Base-by-base conservation (phyloP, 805 yeast species). In the Candida arabinofermentans region DNA sequence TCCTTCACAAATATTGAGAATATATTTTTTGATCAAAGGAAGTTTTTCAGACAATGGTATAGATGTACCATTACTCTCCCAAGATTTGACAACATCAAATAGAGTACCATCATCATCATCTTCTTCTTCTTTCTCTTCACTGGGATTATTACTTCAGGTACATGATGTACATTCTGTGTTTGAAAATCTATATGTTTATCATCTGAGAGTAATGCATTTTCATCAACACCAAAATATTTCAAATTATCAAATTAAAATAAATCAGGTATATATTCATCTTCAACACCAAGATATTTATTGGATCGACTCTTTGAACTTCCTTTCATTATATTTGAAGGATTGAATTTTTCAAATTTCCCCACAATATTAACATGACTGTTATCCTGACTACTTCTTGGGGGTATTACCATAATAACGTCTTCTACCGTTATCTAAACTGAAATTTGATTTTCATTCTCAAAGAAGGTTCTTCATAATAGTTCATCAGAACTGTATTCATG, bases 181-280 rank as follows among this genome's bases (percentile, higher is more conserved):
- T 36, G 32, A n/a, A n/a, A n/a, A n/a, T n/a, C n/a, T n/a, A n/a
- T n/a, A 4, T 38, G 39, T 29, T 47, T 52, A 18, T 39, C 24
- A n/a, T 43, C 42, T 3, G 40, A 34, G 2, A 34, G 13, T 13
- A 37, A 23, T 8, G 30, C 44, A 14, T 38, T 31, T 17, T 44
- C 52, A 24, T 45, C 49, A 24, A 48, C 34, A 18, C 34, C 38
- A 23, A 31, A 45, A 24, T 39, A 34, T n/a, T 22, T 37, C n/a
- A 36, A 17, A 22, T 39, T 26, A 31, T 55, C 44, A 33, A 81
- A 81, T 23, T 34, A 43, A 21, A 35, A 30, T 17, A 85, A 66
- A 36, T 82, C 86, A 0, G 91, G 91, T 13, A 86, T 73, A 53
- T 84, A 85, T 54, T 86, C 93, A 57, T 84, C 91, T 53, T 80